These are phyloP conservation scores for Leavenworthia alabamica DNA, from an alignment of 345 rosid species.

Conservation along the genomic window DNA sequence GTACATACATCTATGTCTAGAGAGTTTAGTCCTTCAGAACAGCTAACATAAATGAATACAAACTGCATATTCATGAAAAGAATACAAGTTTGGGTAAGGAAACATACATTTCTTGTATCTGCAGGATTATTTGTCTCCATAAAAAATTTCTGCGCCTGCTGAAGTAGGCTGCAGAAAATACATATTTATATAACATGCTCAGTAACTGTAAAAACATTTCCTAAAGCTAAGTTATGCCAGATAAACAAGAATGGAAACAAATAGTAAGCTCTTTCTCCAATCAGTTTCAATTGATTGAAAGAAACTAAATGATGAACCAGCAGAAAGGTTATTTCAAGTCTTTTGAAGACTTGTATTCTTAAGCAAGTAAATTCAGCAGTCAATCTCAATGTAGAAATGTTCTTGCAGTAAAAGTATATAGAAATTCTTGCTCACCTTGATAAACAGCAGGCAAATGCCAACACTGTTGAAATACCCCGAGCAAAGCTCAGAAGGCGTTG, in stretches of 20 bases:
- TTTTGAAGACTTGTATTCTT: background rate
- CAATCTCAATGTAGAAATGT: background rate
- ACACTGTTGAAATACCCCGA: constrained; percentile 60
- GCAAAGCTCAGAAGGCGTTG: constrained; percentile 72
- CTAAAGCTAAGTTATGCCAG: background rate
- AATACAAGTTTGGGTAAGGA: constrained; percentile 16
- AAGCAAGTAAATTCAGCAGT: background rate
- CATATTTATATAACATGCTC: constrained; percentile 6
- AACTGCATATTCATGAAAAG: constrained; percentile 1
- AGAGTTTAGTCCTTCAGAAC: background rate
- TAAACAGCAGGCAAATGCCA: constrained; percentile 79
- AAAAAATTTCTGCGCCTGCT: constrained; percentile 60
- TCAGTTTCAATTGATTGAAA: background rate
- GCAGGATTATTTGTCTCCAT: constrained; percentile 48
- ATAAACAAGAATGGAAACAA: background rate
- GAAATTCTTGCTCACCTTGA: constrained; percentile 56
- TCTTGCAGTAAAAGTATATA: background rate
- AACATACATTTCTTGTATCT: constrained; percentile 64
- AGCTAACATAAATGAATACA: background rate
- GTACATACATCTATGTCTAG: background rate
- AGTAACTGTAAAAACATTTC: background rate
- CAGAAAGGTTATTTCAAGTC: background rate
- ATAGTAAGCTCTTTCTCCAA: background rate
- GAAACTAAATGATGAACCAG: constrained; percentile 1
- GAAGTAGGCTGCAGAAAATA: constrained; percentile 54